Evolutionary conservation across 129 eudicot genomes (phyloP).

Genomic region (Scalesia atractyloides): DNA sequence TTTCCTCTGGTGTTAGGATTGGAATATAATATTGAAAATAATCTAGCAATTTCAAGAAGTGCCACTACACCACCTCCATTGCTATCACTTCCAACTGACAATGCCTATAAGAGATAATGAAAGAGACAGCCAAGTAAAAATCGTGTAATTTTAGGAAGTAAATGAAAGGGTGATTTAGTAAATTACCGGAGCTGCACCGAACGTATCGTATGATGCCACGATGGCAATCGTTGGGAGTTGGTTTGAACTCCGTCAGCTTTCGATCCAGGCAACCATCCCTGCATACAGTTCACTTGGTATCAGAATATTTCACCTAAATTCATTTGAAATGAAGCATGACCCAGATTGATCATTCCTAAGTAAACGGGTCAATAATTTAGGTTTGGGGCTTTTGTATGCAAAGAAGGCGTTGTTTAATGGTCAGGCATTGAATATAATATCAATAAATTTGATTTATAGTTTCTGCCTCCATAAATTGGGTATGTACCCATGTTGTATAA

Average conservation of each 20-base stretch:
- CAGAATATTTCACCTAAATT: slow-evolving; percentile 5
- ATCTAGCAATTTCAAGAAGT: slow-evolving; percentile 91
- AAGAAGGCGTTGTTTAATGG: not conserved
- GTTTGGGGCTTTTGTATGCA: not conserved
- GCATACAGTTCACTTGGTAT: slow-evolving; percentile 14
- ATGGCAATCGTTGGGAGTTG: slow-evolving; percentile 98
- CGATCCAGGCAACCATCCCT: slow-evolving; percentile 99
- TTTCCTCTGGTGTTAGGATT: slow-evolving; percentile 93
- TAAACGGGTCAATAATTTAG: not conserved
- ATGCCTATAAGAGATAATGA: slow-evolving; percentile 48
- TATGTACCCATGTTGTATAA: not conserved
- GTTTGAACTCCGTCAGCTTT: slow-evolving; percentile 74
- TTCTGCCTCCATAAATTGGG: not conserved
- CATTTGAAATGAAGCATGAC: not conserved
- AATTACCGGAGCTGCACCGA: slow-evolving; percentile 98
- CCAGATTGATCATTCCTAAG: not conserved
- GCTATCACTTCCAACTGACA: slow-evolving; percentile 97
- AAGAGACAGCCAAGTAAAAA: not conserved
- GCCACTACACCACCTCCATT: slow-evolving; percentile 96
- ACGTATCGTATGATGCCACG: slow-evolving; percentile 97
- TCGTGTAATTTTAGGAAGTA: slow-evolving; percentile 9
- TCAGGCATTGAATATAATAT: too few species aligned
- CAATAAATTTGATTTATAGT: too few species aligned
- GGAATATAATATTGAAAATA: slow-evolving; percentile 82
- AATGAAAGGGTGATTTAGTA: slow-evolving; percentile 13